Evolutionary conservation across 768 basidiomycete genomes (phyloP), one percentile per base, ranked within the genome.

Genomic region (Mrakia gelida): DNA sequence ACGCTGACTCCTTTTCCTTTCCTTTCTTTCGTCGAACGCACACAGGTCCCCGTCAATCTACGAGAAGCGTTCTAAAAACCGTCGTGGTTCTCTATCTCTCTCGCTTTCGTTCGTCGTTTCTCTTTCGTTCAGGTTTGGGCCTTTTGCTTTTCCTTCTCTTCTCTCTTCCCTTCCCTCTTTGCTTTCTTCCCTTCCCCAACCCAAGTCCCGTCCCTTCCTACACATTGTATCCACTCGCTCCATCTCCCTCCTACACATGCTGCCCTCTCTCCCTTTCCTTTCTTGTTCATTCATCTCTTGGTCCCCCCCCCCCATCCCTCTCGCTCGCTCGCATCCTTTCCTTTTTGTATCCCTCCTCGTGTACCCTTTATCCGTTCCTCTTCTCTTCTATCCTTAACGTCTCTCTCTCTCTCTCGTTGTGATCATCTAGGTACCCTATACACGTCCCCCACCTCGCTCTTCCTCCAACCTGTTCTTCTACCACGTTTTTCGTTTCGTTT

Each of bases 11-110:
- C 38, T 3, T 0, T 43, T 61, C 30, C 1, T 41, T 61, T n/a
- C n/a, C 41, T 61, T 41, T 32, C 6, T 8, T 32, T 26, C 26
- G 26, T n/a, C n/a, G n/a, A n/a, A n/a, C n/a, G n/a, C n/a, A n/a
- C n/a, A n/a, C n/a, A 77, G 76, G 77, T 78, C 21, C 77, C 77
- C 41, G 73, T 78, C 73, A 78, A 78, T 63, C 73, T 78, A 7
- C 62, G 77, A 45, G 77, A 78, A 34, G 77, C 73, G 16, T 70
- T 78, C 54, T 78, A 78, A 63, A 41, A 30, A 23, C 23, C 5
- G 34, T 32, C 38, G 45, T 61, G 56, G 2, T n/a, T n/a, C 13
- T 59, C 56, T 59, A n/a, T 34, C 63, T 62, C 38, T 61, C 34
- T 63, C 16, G 34, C 41, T 75, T n/a, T 43, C 38, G 6, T 28